A percentile compares a stretch with the other conserved stretches of the same genome.
Conservation (phyloP, 805 yeast genomes). For the Starmerella etchellsii region DNA sequence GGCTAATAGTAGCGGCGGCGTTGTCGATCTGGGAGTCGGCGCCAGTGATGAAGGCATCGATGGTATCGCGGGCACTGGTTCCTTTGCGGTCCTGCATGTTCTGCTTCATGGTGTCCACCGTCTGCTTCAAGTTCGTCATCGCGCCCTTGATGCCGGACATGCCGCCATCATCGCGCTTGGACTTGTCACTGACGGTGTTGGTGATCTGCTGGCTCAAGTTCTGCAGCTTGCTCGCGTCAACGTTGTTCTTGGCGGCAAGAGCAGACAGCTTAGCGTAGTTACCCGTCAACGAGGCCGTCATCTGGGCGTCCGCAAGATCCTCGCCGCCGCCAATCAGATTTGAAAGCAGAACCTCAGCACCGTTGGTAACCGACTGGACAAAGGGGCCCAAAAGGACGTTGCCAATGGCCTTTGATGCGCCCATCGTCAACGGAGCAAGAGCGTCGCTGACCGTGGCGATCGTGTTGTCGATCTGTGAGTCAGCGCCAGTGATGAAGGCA, state of each 20-base stretch:
- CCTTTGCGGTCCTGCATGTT: slow-evolving; percentile 19
- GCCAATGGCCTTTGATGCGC: slow-evolving; percentile 15
- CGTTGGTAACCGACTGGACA: slow-evolving; percentile 24
- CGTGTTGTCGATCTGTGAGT: slow-evolving; percentile 24
- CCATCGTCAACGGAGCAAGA: slow-evolving; percentile 14
- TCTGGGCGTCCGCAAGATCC: slow-evolving; percentile 20
- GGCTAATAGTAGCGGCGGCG: slow-evolving; percentile 19
- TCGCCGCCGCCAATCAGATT: slow-evolving; percentile 20
- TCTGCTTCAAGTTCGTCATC: slow-evolving; percentile 18
- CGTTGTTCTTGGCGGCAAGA: slow-evolving; percentile 16
- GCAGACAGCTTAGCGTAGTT: slow-evolving; percentile 17
- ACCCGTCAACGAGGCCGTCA: slow-evolving; percentile 18
- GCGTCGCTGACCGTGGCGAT: slow-evolving; percentile 13
- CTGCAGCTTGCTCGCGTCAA: slow-evolving; percentile 11
- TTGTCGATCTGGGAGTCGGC: slow-evolving; percentile 28
- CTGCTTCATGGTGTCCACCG: slow-evolving; percentile 16
- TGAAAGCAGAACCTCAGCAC: slow-evolving; percentile 23
- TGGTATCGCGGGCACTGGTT: slow-evolving; percentile 21
- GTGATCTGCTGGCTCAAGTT: slow-evolving; percentile 14
- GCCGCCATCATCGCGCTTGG: slow-evolving; percentile 10
- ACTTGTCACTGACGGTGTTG: slow-evolving; percentile 9
- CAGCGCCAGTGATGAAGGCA: slow-evolving; percentile 23
- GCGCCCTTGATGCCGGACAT: slow-evolving; percentile 18
- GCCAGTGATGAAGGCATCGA: slow-evolving; percentile 24
- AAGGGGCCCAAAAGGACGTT: slow-evolving; percentile 22